These are phyloP conservation scores for Gamsiella multidivaricata DNA, from an alignment of 192 early-diverging fungal genomes.

Conservation along the genomic window DNA sequence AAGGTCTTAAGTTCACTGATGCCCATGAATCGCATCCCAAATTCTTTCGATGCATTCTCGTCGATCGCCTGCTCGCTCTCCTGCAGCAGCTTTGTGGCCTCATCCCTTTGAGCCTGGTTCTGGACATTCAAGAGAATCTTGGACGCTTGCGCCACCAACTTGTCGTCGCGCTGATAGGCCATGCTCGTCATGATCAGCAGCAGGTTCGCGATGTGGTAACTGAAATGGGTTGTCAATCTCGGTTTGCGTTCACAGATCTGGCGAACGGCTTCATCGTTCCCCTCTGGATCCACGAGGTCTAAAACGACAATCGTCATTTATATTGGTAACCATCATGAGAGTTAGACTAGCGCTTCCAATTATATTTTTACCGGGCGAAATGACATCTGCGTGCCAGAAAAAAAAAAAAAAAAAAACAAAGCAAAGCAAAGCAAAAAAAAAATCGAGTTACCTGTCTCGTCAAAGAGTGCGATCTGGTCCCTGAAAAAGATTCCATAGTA, in stretches of 20 bases:
- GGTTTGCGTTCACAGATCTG: conserved; percentile 3
- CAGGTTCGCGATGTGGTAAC: conserved; percentile 59
- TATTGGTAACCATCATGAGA: neutral
- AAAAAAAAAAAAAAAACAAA: no score
- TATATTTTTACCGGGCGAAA: no score
- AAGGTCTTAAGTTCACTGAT: conserved; percentile 61
- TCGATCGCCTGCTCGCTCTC: conserved; percentile 54
- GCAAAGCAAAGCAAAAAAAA: neutral
- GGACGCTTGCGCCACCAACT: conserved; percentile 57
- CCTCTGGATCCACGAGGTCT: conserved; percentile 47
- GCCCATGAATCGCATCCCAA: conserved; percentile 55
- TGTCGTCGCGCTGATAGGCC: conserved; percentile 60
- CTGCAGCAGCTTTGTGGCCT: conserved; percentile 29
- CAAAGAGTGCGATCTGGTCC: conserved; percentile 37
- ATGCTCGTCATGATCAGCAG: conserved; percentile 60
- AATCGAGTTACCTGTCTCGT: conserved; percentile 31
- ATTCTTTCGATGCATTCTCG: conserved; percentile 23
- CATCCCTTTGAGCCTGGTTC: conserved; percentile 11
- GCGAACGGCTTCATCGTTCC: conserved; percentile 40
- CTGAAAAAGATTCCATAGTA: conserved; percentile 24
- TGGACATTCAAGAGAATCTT: conserved; percentile 25
- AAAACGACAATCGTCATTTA: neutral
- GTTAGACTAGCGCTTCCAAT: no score
- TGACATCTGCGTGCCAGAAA: no score
- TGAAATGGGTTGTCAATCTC: conserved; percentile 10